Evolutionary conservation across 139 green algal species (phyloP), one percentile per base, ranked within the genome.

Genomic region (Haematococcus lacustris): DNA sequence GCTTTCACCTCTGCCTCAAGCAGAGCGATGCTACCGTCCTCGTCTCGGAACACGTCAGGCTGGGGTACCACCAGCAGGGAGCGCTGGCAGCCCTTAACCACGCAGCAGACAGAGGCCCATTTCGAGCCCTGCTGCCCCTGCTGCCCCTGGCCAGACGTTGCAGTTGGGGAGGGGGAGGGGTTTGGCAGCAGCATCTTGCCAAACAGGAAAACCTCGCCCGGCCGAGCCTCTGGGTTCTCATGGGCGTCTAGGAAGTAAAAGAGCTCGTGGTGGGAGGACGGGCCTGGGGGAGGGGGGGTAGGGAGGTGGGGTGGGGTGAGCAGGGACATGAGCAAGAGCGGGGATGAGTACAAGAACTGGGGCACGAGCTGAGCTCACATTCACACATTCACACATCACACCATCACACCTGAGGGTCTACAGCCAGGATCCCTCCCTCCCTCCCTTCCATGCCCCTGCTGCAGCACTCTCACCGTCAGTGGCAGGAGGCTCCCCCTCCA

Each of bases 191-290:
- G 60, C 34, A 95, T 88, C 88, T 98, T 98, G 75, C 95, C 94
- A 79, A 99, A 97, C 23, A 99, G 80, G 71, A 89, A 94, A 2
- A 97, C 86, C 68, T 85, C 79, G 26, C 79, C 82, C 43, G 86
- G 86, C 30, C 82, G 66, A 4, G 62, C 65, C 2, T 87, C 82
- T 1, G 67, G 51, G 78, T 97, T 94, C 80, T 97, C 93, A 73
- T 94, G 88, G 0, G 88, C 91, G 63, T 98, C 94, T 25, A 98
- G 28, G 47, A 96, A 84, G 82, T 89, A 98, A 76, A 98, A 96
- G 17, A 86, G 86, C 57, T 97, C 73, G 23, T 71, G n/a, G 28
- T n/a, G n/a, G n/a, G n/a, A n/a, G n/a, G n/a, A n/a, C n/a, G n/a
- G n/a, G n/a, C n/a, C n/a, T n/a, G n/a, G n/a, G n/a, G n/a, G n/a